phyloP scores from a whole-genome alignment of 2,329 filamentous ascomycete genomes.

The Keithomyces neogunnii region DNA sequence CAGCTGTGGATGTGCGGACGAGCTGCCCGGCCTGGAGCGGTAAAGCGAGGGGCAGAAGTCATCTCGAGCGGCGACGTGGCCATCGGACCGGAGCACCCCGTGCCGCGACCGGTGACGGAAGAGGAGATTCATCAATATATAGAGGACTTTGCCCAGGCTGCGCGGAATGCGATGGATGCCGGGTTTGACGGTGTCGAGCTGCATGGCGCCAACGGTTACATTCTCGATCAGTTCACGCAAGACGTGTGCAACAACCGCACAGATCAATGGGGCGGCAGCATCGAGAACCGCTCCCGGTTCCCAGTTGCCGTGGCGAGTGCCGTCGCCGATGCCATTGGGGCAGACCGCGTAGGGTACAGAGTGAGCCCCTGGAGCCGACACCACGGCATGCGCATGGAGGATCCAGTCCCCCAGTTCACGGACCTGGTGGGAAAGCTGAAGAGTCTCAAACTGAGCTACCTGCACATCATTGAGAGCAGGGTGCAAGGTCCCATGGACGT shows the following conservation, averaged over 20 bases:
- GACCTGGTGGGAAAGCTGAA: neutral
- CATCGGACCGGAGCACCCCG: too few species aligned
- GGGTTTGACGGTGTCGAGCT: conserved; percentile 66
- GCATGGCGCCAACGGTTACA: conserved; percentile 50
- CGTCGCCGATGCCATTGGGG: conserved; percentile 33
- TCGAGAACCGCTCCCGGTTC: conserved; percentile 45
- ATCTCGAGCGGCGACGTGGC: too few species aligned
- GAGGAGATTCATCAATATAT: conserved; percentile 36
- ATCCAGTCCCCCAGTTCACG: conserved; percentile 54
- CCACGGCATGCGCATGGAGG: conserved; percentile 54
- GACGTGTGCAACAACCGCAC: conserved; percentile 39
- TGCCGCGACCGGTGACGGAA: too few species aligned
- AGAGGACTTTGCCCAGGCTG: conserved; percentile 43
- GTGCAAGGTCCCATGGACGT: too few species aligned
- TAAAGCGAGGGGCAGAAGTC: too few species aligned
- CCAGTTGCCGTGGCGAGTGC: conserved; percentile 37
- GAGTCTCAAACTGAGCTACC: neutral
- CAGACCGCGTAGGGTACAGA: conserved; percentile 45
- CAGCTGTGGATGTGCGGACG: too few species aligned
- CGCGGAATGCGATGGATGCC: conserved; percentile 46
- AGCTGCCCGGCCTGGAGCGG: too few species aligned
- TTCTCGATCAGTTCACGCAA: conserved; percentile 52
- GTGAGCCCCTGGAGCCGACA: conserved; percentile 53
- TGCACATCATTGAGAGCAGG: neutral
- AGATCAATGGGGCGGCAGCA: conserved; percentile 43